Base-by-base conservation (phyloP, 148 eudicot species). In the Cornus kousa region DNA sequence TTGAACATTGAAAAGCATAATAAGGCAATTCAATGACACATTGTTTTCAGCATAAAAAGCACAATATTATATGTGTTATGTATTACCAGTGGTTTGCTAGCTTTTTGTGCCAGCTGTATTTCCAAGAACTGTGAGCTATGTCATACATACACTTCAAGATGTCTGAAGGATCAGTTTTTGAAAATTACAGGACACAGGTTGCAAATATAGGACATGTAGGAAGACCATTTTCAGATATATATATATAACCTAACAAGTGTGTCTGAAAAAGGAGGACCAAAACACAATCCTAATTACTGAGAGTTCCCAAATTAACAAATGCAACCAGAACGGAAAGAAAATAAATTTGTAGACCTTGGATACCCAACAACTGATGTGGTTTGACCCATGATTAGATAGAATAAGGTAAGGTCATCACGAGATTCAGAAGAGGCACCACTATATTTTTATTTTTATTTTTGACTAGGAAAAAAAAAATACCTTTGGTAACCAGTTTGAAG, bases 401-500 rank as follows among this genome's bases (percentile, higher is more conserved):
- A 53, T 7, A 43, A 6, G 17, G 19, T 53, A 53, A 53, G 66
- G 7, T 62, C 24, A 7, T 19, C 5, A 62, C 6, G 14, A 53
- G 23, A 17, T 62, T 62, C 5, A 19, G 24, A 20, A 62, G 66
- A 62, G 66, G 66, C 24, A 17, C 24, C 62, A 57, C 20, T 16
- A n/a, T 4, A 16, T 19, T 28, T 28, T 28, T 28, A 0, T 28
- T 28, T 28, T 28, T 28, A n/a, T 28, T 28, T 28, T 28, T 28
- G 0, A 28, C 28, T 28, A 1, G 28, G 28, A 28, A 28, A 28
- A 28, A 28, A 28, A 28, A 28, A 28, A n/a, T 85, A 92, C 99
- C 99, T 97, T 78, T 89, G 94, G 81, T 94, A 93, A 72, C 99
- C 99, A 75, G 95, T 85, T 87, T 92, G 92, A 67, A 97, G 87